A percentile compares a stretch with the other conserved stretches of the same genome.
Conservation (phyloP, 805 yeast species). For the Starmerella khaoyaiensis region DNA sequence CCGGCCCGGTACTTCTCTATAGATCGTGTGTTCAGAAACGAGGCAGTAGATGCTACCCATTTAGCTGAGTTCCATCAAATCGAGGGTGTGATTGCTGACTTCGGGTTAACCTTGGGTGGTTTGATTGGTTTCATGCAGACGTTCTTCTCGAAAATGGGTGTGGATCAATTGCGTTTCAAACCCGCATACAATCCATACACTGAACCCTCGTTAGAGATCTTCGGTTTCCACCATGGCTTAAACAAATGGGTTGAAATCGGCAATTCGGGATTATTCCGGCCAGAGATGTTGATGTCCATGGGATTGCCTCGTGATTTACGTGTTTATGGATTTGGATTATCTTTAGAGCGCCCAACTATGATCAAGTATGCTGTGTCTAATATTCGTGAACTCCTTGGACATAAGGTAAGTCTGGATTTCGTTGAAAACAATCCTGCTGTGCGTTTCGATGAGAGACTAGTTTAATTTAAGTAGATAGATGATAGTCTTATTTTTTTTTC, state of each 20-base stretch:
- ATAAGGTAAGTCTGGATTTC: conserved; percentile 87
- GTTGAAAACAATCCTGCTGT: conserved; percentile 96
- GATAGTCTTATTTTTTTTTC: no score
- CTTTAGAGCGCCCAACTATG: conserved; percentile 98
- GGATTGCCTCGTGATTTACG: conserved; percentile 90
- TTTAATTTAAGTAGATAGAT: conserved; percentile 18
- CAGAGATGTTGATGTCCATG: conserved; percentile 98
- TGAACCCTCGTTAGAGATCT: conserved; percentile 96
- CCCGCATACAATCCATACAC: conserved; percentile 99
- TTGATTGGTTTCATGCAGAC: conserved; percentile 96
- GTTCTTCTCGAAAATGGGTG: conserved; percentile 96
- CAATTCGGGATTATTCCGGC: conserved; percentile 98
- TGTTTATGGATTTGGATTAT: conserved; percentile 94
- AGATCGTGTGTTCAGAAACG: conserved; percentile 97
- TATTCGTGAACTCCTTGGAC: conserved; percentile 93
- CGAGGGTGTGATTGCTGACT: conserved; percentile 97
- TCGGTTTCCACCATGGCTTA: conserved; percentile 89
- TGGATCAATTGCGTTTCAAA: conserved; percentile 84
- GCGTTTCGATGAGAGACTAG: conserved; percentile 70
- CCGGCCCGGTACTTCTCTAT: conserved; percentile 89
- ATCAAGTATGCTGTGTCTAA: conserved; percentile 91
- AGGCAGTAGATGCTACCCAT: conserved; percentile 98
- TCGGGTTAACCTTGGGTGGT: conserved; percentile 86
- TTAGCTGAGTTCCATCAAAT: conserved; percentile 98
- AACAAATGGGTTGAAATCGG: conserved; percentile 99